Evolutionary conservation across 345 rosid genomes (phyloP).

Genomic region (Moricandia arvensis): DNA sequence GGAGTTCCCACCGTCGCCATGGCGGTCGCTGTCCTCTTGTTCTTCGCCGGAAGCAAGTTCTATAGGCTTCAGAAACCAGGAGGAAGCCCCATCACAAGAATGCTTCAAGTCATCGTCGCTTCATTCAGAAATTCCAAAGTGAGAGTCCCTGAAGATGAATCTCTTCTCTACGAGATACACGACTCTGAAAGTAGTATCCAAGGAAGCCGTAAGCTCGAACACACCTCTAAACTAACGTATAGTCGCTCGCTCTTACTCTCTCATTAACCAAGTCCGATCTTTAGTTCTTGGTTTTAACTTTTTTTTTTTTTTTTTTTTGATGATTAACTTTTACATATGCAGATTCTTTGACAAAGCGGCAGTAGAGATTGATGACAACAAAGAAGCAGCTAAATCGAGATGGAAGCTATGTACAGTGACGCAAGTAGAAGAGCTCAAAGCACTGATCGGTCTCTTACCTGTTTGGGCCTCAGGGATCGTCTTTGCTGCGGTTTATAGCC

Average conservation of each 20-base stretch:
- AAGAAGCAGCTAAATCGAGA: constrained; percentile 18
- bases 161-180: constrained; percentile 46
- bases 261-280: not conserved
- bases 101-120: constrained; percentile 61
- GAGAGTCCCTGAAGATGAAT: constrained; percentile 41
- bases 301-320: too few relatives aligned
- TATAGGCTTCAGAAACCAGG: constrained; percentile 62
- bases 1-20: constrained; percentile 64
- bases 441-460: constrained; percentile 58
- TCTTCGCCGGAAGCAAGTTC: constrained; percentile 64
- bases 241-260: too few relatives aligned
- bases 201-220: constrained; percentile 63
- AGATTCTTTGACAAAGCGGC: constrained; percentile 80
- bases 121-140: constrained; percentile 39
- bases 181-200: constrained; percentile 48
- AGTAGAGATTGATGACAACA: constrained; percentile 46
- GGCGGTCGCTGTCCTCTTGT: constrained; percentile 58
- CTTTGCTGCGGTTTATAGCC: constrained; percentile 58
- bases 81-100: constrained; percentile 69
- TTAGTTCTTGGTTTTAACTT: not conserved
- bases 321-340: not conserved
- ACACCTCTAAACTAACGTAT: constrained; percentile 46
- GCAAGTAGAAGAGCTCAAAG: constrained; percentile 77
- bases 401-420: constrained; percentile 75
- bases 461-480: constrained; percentile 72